phyloP scores from a whole-genome alignment of 495 filamentous ascomycete species.

The Rostrohypoxylon terebratum region DNA sequence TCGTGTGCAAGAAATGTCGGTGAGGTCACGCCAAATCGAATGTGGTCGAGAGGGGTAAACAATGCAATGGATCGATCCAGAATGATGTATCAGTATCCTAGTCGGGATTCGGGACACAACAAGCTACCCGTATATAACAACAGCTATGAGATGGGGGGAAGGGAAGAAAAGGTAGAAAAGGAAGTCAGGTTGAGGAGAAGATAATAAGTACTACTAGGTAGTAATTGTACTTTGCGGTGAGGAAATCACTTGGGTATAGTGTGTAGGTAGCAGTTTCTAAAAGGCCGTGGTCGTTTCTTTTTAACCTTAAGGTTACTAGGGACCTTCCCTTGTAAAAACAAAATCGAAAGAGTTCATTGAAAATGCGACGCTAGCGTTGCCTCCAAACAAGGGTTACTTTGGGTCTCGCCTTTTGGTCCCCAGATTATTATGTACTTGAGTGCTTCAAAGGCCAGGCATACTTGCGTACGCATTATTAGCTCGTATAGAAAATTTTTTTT shows the following conservation, averaged over 20 bases:
- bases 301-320: slow-evolving; percentile 24
- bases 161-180: neutral
- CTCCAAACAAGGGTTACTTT: slow-evolving; percentile 20
- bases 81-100: slow-evolving; percentile 1
- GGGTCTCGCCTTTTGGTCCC: slow-evolving; percentile 19
- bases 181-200: neutral
- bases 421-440: slow-evolving; percentile 19
- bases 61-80: slow-evolving; percentile 8
- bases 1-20: slow-evolving; percentile 44
- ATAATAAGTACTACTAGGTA: too few relatives aligned
- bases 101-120: neutral
- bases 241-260: neutral
- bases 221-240: neutral
- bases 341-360: slow-evolving; percentile 34
- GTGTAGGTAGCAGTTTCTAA: neutral
- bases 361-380: slow-evolving; percentile 40
- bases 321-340: slow-evolving; percentile 26
- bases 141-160: neutral
- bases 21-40: slow-evolving; percentile 24
- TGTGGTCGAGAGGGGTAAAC: slow-evolving; percentile 29
- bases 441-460: slow-evolving; percentile 20
- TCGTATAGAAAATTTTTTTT: slow-evolving; percentile 6
- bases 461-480: neutral
- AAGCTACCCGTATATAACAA: slow-evolving; percentile 9
- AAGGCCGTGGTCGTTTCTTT: slow-evolving; percentile 18